phyloP scores from a whole-genome alignment of 2,329 filamentous ascomycete genomes.

The Elsinoe necatrix region DNA sequence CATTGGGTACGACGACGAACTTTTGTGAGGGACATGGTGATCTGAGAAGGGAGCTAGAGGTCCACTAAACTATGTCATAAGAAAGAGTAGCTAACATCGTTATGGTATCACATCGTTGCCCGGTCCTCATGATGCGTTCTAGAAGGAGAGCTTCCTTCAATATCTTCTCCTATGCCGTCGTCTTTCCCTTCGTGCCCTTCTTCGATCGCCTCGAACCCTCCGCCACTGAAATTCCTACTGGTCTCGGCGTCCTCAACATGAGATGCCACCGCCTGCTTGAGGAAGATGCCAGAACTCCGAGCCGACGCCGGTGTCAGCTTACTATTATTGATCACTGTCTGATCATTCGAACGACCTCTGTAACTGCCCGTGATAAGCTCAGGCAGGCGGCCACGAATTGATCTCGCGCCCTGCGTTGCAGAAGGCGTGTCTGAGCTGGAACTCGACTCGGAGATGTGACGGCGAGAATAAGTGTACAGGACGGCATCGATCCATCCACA shows the following conservation, averaged over 20 bases:
- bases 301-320: neutral
- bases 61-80: neutral
- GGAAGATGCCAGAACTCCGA: neutral
- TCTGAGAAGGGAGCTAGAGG: neutral
- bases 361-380: neutral
- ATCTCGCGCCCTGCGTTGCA: neutral
- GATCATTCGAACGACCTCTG: neutral
- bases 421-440: neutral
- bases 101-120: neutral
- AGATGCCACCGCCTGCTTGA: neutral
- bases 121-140: neutral
- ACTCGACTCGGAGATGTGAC: conserved; percentile 18
- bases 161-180: neutral
- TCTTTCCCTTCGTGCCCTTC: neutral
- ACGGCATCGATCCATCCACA: conserved; percentile 53
- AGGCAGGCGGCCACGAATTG: neutral
- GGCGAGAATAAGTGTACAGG: conserved; percentile 49
- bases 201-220: neutral
- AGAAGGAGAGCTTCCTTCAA: neutral
- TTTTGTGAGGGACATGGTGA: no score
- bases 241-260: neutral
- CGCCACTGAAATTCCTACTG: neutral
- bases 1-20: no score
- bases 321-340: neutral
- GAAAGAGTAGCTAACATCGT: neutral